These are phyloP conservation scores for Suhomyces bribrorum DNA, from an alignment of 1,139 yeast species.

Conservation along the genomic window DNA sequence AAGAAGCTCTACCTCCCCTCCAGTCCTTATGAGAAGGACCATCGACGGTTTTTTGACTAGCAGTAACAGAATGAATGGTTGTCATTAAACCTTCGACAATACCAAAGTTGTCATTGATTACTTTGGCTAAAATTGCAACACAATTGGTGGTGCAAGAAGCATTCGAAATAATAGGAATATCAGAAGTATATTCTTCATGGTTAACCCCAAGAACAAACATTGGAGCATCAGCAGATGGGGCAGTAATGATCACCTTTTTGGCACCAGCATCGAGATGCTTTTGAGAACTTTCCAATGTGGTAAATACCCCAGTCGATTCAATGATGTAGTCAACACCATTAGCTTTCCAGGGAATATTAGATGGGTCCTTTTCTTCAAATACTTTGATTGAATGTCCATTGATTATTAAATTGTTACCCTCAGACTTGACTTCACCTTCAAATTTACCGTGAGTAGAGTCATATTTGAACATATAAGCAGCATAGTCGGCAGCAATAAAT, in stretches of 20 bases:
- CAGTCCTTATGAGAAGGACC: slow-evolving; percentile 29
- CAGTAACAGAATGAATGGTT: slow-evolving; percentile 26
- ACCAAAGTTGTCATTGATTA: slow-evolving; percentile 23
- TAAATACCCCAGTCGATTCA: slow-evolving; percentile 27
- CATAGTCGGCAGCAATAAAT: slow-evolving; percentile 25
- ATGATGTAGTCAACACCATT: slow-evolving; percentile 24
- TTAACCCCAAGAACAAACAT: slow-evolving; percentile 27
- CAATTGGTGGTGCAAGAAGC: slow-evolving; percentile 28
- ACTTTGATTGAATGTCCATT: slow-evolving; percentile 22
- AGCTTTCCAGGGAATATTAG: slow-evolving; percentile 25
- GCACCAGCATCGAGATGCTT: slow-evolving; percentile 27
- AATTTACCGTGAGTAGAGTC: slow-evolving; percentile 26
- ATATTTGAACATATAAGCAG: slow-evolving; percentile 28
- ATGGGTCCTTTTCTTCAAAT: slow-evolving; percentile 24
- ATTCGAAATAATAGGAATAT: slow-evolving; percentile 22
- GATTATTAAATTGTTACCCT: slow-evolving; percentile 20
- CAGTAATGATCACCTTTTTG: slow-evolving; percentile 26
- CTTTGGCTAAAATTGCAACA: slow-evolving; percentile 27
- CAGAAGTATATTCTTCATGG: slow-evolving; percentile 20
- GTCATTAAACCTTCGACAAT: slow-evolving; percentile 28
- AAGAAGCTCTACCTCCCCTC: slow-evolving; percentile 28
- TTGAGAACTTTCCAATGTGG: slow-evolving; percentile 23
- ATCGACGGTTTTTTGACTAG: slow-evolving; percentile 27
- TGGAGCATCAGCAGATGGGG: slow-evolving; percentile 26
- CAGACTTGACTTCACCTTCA: slow-evolving; percentile 20